Percentiles rank a stretch among this genome's conserved stretches.
Conservation (phyloP, 2,329 filamentous ascomycete genomes). For the Talaromyces sp. region DNA sequence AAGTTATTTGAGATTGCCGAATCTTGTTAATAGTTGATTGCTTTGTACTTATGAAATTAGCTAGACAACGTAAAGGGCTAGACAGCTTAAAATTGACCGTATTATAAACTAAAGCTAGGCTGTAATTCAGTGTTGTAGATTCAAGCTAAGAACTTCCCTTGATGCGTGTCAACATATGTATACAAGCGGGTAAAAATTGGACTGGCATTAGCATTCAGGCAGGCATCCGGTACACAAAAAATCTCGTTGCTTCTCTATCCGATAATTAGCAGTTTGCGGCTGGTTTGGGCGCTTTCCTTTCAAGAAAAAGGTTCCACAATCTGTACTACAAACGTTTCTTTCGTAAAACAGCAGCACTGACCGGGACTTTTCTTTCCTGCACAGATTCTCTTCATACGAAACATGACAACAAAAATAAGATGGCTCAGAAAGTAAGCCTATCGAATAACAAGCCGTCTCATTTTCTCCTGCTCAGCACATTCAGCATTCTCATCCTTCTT, state of each 20-base stretch:
- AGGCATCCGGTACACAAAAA: neutral
- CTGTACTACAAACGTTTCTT: neutral
- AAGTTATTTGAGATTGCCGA: neutral
- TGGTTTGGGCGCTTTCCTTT: neutral
- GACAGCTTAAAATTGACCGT: neutral
- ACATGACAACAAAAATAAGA: neutral
- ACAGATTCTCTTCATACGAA: neutral
- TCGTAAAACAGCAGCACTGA: neutral
- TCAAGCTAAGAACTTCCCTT: neutral
- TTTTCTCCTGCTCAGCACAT: neutral
- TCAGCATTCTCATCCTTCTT: slow-evolving; percentile 8
- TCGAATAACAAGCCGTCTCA: neutral
- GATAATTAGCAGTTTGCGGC: neutral
- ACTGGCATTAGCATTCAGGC: neutral
- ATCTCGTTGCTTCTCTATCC: neutral
- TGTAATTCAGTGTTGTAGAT: neutral
- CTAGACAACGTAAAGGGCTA: neutral
- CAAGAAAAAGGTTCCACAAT: neutral
- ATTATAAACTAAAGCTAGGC: neutral
- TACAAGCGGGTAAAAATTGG: neutral
- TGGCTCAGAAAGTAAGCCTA: neutral
- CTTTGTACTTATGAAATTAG: neutral
- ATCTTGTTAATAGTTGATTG: neutral
- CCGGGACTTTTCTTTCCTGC: neutral
- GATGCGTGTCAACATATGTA: neutral